phyloP scores from a whole-genome alignment of 108 stramenopile species.

The Skeletonema menzelii region DNA sequence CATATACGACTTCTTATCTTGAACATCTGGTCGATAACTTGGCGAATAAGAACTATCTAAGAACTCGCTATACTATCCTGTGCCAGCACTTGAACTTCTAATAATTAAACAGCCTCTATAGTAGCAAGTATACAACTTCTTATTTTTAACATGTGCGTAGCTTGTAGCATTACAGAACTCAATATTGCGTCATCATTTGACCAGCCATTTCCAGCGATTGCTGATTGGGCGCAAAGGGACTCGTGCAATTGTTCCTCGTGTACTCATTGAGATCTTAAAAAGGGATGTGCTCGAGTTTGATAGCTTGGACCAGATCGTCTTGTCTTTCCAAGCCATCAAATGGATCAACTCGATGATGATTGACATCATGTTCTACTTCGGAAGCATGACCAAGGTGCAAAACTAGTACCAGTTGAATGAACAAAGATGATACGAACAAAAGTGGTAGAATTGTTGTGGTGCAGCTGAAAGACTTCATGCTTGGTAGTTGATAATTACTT shows the following conservation, averaged over 20 bases:
- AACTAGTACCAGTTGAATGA: not conserved
- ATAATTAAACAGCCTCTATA: not conserved
- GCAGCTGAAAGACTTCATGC: not conserved
- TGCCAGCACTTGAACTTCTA: too few species aligned
- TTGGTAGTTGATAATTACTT: not conserved
- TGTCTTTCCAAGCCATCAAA: not conserved
- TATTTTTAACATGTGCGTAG: not conserved
- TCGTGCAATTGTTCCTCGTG: not conserved
- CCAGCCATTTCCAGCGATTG: too few species aligned
- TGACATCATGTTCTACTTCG: not conserved
- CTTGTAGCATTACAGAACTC: not conserved
- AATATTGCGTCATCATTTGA: too few species aligned
- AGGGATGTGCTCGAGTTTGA: not conserved
- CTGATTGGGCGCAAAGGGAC: not conserved
- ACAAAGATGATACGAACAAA: not conserved
- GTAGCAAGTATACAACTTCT: not conserved
- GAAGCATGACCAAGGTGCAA: not conserved
- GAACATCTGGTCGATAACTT: too few species aligned
- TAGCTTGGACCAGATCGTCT: not conserved
- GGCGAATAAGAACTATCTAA: too few species aligned
- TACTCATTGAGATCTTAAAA: not conserved
- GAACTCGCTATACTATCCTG: too few species aligned
- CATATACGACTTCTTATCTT: not conserved
- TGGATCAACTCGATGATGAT: not conserved
- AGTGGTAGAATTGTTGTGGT: not conserved